Conservation (phyloP, 75 land plant genomes). For the Larix kaempferi region DNA sequence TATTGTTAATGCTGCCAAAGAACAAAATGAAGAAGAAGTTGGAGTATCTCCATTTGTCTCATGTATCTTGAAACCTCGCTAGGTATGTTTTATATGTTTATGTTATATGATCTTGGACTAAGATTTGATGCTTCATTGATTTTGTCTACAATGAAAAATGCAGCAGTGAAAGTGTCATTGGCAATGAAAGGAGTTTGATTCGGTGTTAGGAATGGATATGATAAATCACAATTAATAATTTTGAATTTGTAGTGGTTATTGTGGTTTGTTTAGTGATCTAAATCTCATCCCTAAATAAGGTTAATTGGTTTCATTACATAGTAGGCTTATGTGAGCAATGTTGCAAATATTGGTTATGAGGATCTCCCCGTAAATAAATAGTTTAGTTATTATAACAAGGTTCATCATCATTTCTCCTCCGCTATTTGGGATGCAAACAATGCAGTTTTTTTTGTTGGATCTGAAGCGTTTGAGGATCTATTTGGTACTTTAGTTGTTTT, state of each 20-base stretch:
- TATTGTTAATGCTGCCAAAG: conserved; percentile 74
- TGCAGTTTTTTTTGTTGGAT: neutral
- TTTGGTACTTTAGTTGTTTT: neutral
- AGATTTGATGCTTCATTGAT: neutral
- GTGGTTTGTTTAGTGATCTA: neutral
- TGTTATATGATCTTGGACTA: neutral
- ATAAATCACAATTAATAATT: neutral
- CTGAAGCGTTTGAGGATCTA: neutral
- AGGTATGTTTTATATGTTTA: conserved; percentile 42
- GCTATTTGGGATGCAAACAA: neutral
- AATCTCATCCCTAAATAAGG: neutral
- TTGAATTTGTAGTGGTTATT: neutral
- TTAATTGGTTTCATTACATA: neutral
- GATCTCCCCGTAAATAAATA: neutral
- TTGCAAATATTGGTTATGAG: neutral
- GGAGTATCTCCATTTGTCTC: conserved; percentile 74
- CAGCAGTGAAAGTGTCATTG: neutral
- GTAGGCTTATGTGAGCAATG: neutral
- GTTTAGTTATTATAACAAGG: neutral
- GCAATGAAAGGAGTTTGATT: neutral
- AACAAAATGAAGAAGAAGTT: conserved; percentile 69
- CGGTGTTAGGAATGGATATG: neutral
- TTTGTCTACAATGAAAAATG: neutral
- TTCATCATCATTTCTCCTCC: neutral
- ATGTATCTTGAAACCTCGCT: conserved; percentile 72